Base-by-base conservation (phyloP, 257 asterid genomes). In the Orobanche coerulescens region DNA sequence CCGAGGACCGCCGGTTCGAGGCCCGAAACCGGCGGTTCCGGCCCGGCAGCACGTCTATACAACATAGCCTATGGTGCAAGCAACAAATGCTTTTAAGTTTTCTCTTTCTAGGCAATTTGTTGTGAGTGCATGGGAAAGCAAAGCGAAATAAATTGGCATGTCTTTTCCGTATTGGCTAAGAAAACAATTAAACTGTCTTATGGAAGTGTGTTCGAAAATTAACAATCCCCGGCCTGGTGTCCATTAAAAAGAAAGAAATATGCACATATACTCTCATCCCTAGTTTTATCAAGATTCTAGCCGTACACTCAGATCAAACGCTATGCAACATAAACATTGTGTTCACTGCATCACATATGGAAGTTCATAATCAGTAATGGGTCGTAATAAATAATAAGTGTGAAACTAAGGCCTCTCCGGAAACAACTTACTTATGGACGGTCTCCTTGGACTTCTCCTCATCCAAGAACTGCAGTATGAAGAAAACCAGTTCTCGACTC, bases 381-480 rank as follows among this genome's bases (percentile, higher is more conserved):
- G 13, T 36, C 5, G 14, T 23, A 15, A 34, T 24, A 37, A 48
- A 6, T 53, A 1, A 48, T 23, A 73, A 52, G 64, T 37, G 24
- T 42, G 53, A 52, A 4, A 44, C 11, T 62, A 42, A 34, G 2
- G 19, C 50, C 62, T 9, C 50, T 49, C 76, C 58, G 57, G 24
- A 51, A 52, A 36, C 23, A 10, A 73, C 93, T 75, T 79, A 92
- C 98, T 86, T 92, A 73, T 91, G 98, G 25, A 91, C 96, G 33
- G 98, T 84, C 74, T 91, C 95, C 88, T 91, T 91, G 88, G 88
- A 92, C 76, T 92, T 92, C 84, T 92, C 98, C 78, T 92, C 98
- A 65, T 92, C 98, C 84, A 92, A 81, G 86, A 88, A 92, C 86
- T 92, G 96, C 52, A 92, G 82, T 61, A 92, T 88, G 62, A 92